phyloP scores from a whole-genome alignment of 768 basidiomycete genomes.

The Boletus vinaceobasis region DNA sequence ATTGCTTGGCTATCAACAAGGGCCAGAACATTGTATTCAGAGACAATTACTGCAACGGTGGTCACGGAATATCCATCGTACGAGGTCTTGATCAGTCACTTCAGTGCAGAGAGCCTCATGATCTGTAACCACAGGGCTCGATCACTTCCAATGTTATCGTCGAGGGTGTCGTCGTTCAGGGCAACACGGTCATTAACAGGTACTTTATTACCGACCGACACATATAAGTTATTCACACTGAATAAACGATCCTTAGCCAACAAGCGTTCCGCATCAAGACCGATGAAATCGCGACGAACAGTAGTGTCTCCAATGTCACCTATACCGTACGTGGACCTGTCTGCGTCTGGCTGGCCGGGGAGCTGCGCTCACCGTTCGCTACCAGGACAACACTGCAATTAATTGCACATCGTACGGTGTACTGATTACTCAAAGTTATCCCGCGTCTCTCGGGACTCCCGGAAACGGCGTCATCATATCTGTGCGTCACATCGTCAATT shows the following conservation, averaged over 20 bases:
- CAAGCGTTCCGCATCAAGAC: constrained; percentile 64
- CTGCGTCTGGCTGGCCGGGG: neutral
- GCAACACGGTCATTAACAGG: constrained; percentile 57
- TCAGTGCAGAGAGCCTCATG: neutral
- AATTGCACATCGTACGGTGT: constrained; percentile 52
- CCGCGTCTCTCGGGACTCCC: constrained; percentile 47
- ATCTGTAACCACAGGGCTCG: constrained; percentile 43
- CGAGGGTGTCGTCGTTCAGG: constrained; percentile 43
- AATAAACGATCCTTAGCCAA: constrained; percentile 32
- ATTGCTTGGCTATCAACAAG: constrained; percentile 55
- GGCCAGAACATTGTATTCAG: constrained; percentile 46
- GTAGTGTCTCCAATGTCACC: constrained; percentile 47
- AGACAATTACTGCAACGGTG: constrained; percentile 51
- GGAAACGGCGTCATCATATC: constrained; percentile 57
- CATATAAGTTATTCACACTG: neutral
- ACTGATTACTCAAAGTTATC: constrained; percentile 64
- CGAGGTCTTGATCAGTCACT: neutral
- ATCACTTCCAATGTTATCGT: constrained; percentile 46
- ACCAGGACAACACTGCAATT: constrained; percentile 51
- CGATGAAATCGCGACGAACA: constrained; percentile 40
- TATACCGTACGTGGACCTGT: constrained; percentile 38
- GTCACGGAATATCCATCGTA: constrained; percentile 63
- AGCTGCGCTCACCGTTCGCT: neutral
- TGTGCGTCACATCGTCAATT: constrained; percentile 34
- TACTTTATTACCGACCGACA: constrained; percentile 14